Conservation (phyloP, 495 filamentous ascomycete species). For the Trypethelium eluteriae region DNA sequence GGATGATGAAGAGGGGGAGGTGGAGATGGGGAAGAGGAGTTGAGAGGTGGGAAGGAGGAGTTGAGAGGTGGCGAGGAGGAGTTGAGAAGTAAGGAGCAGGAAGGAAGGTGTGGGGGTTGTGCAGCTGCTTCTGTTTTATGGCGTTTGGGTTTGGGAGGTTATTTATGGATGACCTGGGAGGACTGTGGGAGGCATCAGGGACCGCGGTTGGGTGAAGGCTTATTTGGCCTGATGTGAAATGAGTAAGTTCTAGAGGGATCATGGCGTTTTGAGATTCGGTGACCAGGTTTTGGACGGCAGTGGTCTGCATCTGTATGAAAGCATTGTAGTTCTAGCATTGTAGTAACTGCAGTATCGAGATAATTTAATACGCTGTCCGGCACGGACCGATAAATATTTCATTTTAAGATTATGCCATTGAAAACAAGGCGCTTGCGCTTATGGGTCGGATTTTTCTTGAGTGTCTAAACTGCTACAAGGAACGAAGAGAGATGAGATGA, state of each 20-base stretch:
- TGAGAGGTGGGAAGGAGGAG: constrained; percentile 17
- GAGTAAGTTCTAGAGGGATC: not conserved
- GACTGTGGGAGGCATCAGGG: too few relatives aligned
- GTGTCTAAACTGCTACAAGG: too few relatives aligned
- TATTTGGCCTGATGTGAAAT: too few relatives aligned
- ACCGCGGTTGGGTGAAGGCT: too few relatives aligned
- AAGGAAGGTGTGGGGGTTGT: too few relatives aligned
- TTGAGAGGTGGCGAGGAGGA: not conserved
- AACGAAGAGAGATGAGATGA: too few relatives aligned
- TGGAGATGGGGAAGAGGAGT: constrained; percentile 59
- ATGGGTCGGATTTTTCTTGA: too few relatives aligned
- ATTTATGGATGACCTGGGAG: too few relatives aligned
- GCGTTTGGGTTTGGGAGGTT: too few relatives aligned
- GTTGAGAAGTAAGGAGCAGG: not conserved
- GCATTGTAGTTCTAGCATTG: not conserved
- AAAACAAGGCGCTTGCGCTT: too few relatives aligned
- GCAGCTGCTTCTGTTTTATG: too few relatives aligned
- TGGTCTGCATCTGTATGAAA: not conserved
- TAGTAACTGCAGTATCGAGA: not conserved
- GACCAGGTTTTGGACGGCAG: not conserved
- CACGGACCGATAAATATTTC: not conserved
- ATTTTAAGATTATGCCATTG: not conserved
- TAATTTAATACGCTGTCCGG: not conserved
- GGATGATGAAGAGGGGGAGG: constrained; percentile 58
- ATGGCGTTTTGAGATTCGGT: not conserved